phyloP scores from a whole-genome alignment of 805 yeast genomes.

The Saccharomyces mikatae region DNA sequence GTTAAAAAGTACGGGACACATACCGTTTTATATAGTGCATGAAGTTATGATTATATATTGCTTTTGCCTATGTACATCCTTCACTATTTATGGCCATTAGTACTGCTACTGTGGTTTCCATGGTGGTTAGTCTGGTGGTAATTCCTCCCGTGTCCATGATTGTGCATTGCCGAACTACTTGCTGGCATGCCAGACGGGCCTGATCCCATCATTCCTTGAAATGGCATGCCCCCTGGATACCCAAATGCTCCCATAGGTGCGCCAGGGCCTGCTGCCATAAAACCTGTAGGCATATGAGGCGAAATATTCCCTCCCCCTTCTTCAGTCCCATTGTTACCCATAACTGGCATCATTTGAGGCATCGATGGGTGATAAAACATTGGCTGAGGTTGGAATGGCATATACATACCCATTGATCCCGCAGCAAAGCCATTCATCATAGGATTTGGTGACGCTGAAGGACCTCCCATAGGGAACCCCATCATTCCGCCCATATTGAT shows the following conservation, averaged over 20 bases:
- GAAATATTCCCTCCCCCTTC: conserved; percentile 7
- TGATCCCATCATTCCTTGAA: conserved; percentile 20
- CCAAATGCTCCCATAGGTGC: conserved; percentile 20
- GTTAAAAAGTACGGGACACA: neutral
- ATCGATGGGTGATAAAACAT: conserved; percentile 26
- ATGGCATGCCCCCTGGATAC: conserved; percentile 23
- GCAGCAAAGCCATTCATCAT: conserved; percentile 22
- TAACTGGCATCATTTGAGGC: conserved; percentile 27
- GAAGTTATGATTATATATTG: neutral
- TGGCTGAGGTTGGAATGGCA: conserved; percentile 31
- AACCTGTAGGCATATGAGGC: conserved; percentile 24
- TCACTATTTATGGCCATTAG: neutral
- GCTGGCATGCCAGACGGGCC: neutral
- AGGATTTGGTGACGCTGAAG: conserved; percentile 17
- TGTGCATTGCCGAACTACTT: conserved; percentile 5
- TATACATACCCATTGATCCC: conserved; percentile 23
- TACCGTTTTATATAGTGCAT: neutral
- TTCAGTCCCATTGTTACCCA: conserved; percentile 16
- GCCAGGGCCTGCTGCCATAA: conserved; percentile 18
- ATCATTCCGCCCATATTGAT: conserved; percentile 26
- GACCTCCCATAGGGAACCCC: conserved; percentile 24
- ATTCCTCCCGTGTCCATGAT: conserved; percentile 11
- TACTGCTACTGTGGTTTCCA: conserved; percentile 1
- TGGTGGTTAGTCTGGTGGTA: conserved; percentile 9
- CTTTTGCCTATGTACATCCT: neutral